Conservation (phyloP, 169 alveolate species). For the Toxoplasma gondii region DNA sequence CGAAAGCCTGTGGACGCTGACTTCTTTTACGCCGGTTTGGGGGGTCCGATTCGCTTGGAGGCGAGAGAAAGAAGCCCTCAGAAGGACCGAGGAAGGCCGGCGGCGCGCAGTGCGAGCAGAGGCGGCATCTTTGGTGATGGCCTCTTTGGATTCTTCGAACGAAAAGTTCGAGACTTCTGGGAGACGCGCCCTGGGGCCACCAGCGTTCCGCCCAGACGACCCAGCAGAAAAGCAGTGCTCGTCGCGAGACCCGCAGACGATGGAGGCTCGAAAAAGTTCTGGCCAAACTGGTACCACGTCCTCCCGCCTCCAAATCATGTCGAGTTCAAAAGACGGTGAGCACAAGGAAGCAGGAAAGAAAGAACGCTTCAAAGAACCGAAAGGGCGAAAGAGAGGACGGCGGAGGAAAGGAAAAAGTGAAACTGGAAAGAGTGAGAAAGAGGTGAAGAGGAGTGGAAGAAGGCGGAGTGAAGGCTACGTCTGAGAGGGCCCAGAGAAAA, state of each 20-base stretch:
- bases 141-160: neutral
- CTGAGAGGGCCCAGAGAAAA: no score
- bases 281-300: slow-evolving; percentile 4
- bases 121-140: neutral
- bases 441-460: no score
- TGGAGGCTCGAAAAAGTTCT: neutral
- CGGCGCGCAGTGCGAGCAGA: no score
- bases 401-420: no score
- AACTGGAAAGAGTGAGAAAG: no score
- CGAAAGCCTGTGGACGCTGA: neutral
- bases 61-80: neutral
- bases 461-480: no score
- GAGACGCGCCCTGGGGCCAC: neutral
- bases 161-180: neutral
- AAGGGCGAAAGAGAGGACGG: no score
- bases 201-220: neutral
- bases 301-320: neutral
- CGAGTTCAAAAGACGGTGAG: neutral
- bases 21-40: neutral
- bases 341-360: neutral
- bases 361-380: neutral
- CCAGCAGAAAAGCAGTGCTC: neutral
- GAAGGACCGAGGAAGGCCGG: no score
- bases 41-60: neutral
- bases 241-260: neutral